Conservation (phyloP, 331 rosid genomes). For the Stylosanthes scabra region DNA sequence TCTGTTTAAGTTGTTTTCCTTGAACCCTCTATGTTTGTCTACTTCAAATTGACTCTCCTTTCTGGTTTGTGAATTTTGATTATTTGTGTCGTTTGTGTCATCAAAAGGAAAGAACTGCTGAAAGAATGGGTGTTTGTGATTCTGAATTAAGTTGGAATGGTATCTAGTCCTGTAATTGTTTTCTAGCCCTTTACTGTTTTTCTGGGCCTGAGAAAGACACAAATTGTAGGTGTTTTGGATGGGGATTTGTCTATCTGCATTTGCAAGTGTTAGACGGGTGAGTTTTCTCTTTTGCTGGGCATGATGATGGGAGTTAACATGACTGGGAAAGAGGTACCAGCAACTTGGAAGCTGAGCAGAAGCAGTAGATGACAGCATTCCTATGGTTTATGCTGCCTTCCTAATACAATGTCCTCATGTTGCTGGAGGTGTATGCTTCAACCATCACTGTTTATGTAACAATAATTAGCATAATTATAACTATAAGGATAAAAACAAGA, state of each 20-base stretch:
- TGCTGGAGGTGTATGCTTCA: conserved; percentile 36
- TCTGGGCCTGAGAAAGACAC: conserved; percentile 49
- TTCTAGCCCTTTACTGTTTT: conserved; percentile 48
- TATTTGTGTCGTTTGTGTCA: conserved; percentile 35
- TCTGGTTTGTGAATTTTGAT: conserved; percentile 40
- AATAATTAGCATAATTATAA: conserved; percentile 30
- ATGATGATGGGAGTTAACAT: conserved; percentile 43
- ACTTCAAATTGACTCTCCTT: conserved; percentile 39
- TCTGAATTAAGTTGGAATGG: conserved; percentile 51
- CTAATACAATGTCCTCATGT: conserved; percentile 37
- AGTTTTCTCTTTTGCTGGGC: conserved; percentile 44
- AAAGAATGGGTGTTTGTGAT: conserved; percentile 38
- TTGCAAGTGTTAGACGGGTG: conserved; percentile 45
- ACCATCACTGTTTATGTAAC: conserved; percentile 36
- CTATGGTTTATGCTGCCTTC: conserved; percentile 27
- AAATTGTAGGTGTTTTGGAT: conserved; percentile 36
- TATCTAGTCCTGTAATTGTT: conserved; percentile 21
- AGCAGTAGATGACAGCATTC: conserved; percentile 62
- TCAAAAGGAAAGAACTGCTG: conserved; percentile 49
- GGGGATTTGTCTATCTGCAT: conserved; percentile 45
- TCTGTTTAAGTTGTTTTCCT: conserved; percentile 17
- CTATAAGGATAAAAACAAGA: conserved; percentile 18
- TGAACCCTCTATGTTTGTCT: conserved; percentile 42
- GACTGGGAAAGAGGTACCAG: conserved; percentile 52
- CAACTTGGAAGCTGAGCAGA: conserved; percentile 57